A percentile compares a stretch with the other conserved stretches of the same genome.
These are phyloP conservation scores for Wickerhamiella australiensis DNA, from an alignment of 805 yeast genomes.

Conservation along the genomic window DNA sequence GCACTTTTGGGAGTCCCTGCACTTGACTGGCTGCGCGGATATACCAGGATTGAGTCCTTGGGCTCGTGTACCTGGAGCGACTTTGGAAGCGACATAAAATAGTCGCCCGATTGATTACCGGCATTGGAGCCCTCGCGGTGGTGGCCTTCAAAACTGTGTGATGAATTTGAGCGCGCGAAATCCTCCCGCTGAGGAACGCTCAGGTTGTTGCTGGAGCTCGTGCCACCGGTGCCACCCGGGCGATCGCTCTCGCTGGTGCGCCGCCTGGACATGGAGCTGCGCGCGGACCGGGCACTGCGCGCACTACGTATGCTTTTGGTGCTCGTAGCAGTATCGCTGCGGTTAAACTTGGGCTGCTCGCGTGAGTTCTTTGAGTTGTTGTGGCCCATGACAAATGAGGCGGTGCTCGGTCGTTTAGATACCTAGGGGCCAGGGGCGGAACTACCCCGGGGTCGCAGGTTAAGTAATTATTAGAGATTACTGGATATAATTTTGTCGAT, in stretches of 20 bases:
- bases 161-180: constrained; percentile 14
- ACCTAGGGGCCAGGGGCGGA: too few relatives aligned
- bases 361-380: constrained; percentile 27
- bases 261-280: constrained; percentile 7
- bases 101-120: constrained; percentile 27
- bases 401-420: background rate
- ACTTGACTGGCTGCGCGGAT: constrained; percentile 17
- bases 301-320: constrained; percentile 24
- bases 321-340: constrained; percentile 33
- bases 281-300: constrained; percentile 4
- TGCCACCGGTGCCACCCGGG: constrained; percentile 2
- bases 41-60: constrained; percentile 55
- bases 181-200: constrained; percentile 17
- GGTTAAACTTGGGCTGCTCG: constrained; percentile 24
- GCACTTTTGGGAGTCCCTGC: constrained; percentile 15
- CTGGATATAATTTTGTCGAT: too few relatives aligned
- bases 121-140: constrained; percentile 4
- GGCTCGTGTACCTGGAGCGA: constrained; percentile 57
- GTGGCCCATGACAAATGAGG: constrained; percentile 28
- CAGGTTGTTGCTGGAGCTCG: constrained; percentile 4
- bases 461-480: too few relatives aligned
- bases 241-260: constrained; percentile 8
- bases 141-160: constrained; percentile 1
- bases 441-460: too few relatives aligned
- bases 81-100: constrained; percentile 21